Evolutionary conservation across 257 asterid species (phyloP).

Genomic region (Rehmannia glutinosa): DNA sequence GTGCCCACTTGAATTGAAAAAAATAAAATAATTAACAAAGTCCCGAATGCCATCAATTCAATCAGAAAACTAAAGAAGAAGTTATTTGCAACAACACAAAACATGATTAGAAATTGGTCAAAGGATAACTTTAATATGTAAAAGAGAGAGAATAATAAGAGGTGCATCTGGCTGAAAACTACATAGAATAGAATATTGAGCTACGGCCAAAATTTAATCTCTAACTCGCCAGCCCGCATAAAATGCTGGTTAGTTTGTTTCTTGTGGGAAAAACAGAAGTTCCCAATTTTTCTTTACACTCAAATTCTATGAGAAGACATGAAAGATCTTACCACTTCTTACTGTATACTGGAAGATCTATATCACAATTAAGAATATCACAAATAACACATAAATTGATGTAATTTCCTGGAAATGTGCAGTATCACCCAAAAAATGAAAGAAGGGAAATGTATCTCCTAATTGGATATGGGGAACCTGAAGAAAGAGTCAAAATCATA

Average conservation of each 20-base stretch:
- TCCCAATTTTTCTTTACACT: neutral
- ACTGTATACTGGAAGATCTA: neutral
- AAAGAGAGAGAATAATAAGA: neutral
- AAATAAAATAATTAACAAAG: neutral
- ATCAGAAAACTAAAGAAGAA: neutral
- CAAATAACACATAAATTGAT: neutral
- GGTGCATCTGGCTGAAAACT: neutral
- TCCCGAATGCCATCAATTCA: neutral
- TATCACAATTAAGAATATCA: neutral
- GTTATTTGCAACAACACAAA: neutral
- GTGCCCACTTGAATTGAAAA: neutral
- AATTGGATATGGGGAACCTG: neutral
- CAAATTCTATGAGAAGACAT: neutral
- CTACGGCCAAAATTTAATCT: neutral
- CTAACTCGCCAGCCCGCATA: too few relatives aligned
- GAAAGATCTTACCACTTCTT: neutral
- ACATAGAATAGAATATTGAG: neutral
- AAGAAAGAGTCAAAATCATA: neutral
- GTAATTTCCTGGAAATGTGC: neutral
- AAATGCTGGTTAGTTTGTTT: too few relatives aligned
- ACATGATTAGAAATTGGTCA: neutral
- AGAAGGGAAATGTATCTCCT: neutral
- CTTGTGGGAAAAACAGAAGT: neutral
- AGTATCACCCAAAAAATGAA: neutral
- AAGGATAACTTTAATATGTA: neutral